Evolutionary conservation across 768 basidiomycete species (phyloP), one percentile per base, ranked within the genome.

Genomic region (Panellus pusillus): DNA sequence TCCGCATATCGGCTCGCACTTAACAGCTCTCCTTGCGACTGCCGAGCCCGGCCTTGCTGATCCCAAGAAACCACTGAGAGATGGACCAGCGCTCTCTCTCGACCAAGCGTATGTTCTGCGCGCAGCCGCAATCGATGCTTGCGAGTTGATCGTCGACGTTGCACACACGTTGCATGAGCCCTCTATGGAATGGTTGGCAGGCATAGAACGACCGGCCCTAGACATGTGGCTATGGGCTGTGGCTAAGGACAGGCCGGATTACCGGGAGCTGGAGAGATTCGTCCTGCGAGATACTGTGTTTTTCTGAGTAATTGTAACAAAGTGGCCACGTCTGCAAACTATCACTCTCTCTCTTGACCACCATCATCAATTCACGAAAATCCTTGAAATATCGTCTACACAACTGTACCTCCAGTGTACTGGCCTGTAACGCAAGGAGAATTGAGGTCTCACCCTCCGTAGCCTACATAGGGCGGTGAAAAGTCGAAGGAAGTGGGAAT

Each of bases 141-240:
- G 89, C 63, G 84, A 90, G 62, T 69, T 80, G 54, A 86, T 92
- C 36, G 72, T 86, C 14, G 72, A 81, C 47, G 68, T 67, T 27
- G 87, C 84, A 15, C 79, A 68, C 50, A 70, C 67, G 20, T 55
- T 77, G 19, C 65, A 69, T 28, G 67, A 63, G 47, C 67, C 55
- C 37, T 48, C 57, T n/a, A 59, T 73, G 17, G 62, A 65, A 19
- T 86, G 84, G 84, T 62, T 89, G 58, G 78, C 71, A 50, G 69
- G 73, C 3, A 73, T 93, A 32, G 81, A 74, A 0, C 70, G 83
- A 24, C 82, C 85, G 4, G 76, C 81, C 41, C 56, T 92, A 54
- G 86, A 92, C 63, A 79, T 79, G 63, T 93, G 89, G 89, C 67
- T 93, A n/a, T 90, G 91, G 88, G 76, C 82, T 29, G 79, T 89